phyloP scores from a whole-genome alignment of 2,329 filamentous ascomycete genomes.

The Penicillium verrucosum region DNA sequence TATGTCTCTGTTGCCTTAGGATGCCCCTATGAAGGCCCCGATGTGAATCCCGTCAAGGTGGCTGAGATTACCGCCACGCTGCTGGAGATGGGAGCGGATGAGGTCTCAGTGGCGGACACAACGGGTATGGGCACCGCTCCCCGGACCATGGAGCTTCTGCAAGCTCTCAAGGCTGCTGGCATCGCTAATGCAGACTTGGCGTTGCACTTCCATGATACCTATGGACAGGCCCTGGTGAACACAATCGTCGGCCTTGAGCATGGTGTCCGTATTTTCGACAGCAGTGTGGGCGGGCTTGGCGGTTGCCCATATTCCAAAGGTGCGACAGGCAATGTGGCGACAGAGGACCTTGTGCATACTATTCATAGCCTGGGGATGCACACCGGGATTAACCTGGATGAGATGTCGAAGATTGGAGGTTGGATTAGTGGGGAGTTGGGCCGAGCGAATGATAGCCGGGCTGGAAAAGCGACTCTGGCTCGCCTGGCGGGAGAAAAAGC shows the following conservation, averaged over 20 bases:
- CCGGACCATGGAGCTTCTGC: constrained; percentile 56
- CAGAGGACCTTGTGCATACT: constrained; percentile 61
- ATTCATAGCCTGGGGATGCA: constrained; percentile 59
- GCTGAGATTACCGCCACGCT: constrained; percentile 59
- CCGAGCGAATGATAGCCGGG: constrained; percentile 52
- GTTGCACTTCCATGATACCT: constrained; percentile 66
- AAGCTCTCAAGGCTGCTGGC: constrained; percentile 58
- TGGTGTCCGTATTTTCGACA: constrained; percentile 62
- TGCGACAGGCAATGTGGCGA: constrained; percentile 63
- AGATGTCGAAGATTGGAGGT: constrained; percentile 54
- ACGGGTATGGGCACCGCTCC: constrained; percentile 66
- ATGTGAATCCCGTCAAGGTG: constrained; percentile 58
- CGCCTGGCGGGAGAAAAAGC: constrained; percentile 29
- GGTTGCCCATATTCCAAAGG: constrained; percentile 65
- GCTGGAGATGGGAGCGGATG: constrained; percentile 63
- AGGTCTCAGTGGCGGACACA: constrained; percentile 64
- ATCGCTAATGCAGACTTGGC: constrained; percentile 59
- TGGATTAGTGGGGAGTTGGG: constrained; percentile 57
- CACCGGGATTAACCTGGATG: constrained; percentile 57
- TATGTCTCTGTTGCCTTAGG: constrained; percentile 65
- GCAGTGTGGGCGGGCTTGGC: constrained; percentile 61
- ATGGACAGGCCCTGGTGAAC: constrained; percentile 63
- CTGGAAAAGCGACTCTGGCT: constrained; percentile 51
- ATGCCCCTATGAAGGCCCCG: constrained; percentile 64
- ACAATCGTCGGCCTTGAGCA: constrained; percentile 61